phyloP scores from a whole-genome alignment of 2,329 filamentous ascomycete species.

The Fusarium armeniacum region DNA sequence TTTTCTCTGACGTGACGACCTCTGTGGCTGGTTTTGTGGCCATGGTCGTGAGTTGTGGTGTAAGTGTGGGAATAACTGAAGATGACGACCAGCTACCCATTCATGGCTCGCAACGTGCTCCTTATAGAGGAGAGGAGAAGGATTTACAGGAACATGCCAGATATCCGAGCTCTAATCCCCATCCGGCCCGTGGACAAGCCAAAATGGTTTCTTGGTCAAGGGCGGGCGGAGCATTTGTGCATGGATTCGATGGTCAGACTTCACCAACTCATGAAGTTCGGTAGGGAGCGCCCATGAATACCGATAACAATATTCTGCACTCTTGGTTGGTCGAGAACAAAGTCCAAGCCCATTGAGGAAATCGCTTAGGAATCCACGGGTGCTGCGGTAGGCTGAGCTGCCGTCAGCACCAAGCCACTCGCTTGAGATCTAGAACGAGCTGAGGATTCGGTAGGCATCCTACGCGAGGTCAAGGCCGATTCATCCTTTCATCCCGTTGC shows the following conservation, averaged over 20 bases:
- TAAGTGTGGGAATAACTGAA: neutral
- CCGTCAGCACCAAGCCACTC: constrained; percentile 33
- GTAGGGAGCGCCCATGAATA: neutral
- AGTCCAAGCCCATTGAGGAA: neutral
- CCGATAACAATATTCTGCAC: neutral
- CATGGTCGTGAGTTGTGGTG: constrained; percentile 11
- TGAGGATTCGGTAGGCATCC: constrained; percentile 5
- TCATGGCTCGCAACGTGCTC: neutral
- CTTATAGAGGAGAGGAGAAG: constrained; percentile 20
- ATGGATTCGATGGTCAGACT: constrained; percentile 19
- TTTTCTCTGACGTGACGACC: constrained; percentile 23
- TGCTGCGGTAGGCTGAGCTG: constrained; percentile 13
- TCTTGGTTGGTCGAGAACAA: neutral
- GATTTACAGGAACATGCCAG: constrained; percentile 29
- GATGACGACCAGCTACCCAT: neutral
- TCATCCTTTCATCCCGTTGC: neutral
- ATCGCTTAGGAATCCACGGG: neutral
- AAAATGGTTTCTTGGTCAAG: constrained; percentile 22
- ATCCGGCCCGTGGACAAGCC: constrained; percentile 24
- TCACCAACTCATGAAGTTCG: neutral
- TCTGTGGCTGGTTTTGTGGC: constrained; percentile 18
- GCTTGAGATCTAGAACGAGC: constrained; percentile 33
- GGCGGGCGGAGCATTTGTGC: constrained; percentile 36
- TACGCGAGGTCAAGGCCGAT: neutral
- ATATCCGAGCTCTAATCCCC: constrained; percentile 28